Evolutionary conservation across 345 rosid genomes (phyloP), one percentile per base, ranked within the genome.

Genomic region (Jatropha curcas): DNA sequence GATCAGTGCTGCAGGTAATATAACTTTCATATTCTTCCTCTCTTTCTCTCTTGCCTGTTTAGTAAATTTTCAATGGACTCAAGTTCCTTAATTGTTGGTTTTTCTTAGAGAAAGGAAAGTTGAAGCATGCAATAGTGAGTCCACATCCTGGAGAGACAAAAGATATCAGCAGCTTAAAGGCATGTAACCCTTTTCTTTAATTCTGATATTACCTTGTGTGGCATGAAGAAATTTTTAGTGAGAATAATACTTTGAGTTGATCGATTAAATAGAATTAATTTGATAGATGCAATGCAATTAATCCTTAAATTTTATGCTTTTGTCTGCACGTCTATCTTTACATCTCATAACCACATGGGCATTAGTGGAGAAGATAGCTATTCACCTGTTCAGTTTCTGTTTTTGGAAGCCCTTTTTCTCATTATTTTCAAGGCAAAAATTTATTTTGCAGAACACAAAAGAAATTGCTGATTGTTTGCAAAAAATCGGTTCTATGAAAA

Each of bases 91-190:
- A 52, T 9, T 45, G 1, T 11, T 50, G 33, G 45, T 48, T 68
- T 41, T 68, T 64, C 28, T 2, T 50, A 93, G 97, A 91, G 82
- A 93, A 89, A 80, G 97, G 98, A 53, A 93, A 84, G 80, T 83
- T 91, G 73, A 91, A 83, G 88, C 92, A 86, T 80, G 85, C 88
- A 30, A 77, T 50, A 2, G 92, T 90, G 71, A 93, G 88, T 79
- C 78, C 96, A 16, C 82, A 85, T n/a, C 98, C 97, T 9, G 94
- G 94, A 72, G 92, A 89, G 76, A 91, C 97, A 3, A 91, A 86
- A 84, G 88, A 89, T 71, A 93, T 93, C 77, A 87, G 74, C 86
- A 89, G 94, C 87, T 83, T 88, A 76, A 93, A 93, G 93, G 97
- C 89, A 55, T 74, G 78, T 28, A 45, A 7, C n/a, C n/a, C 17